Base-by-base conservation (phyloP, 495 filamentous ascomycete species). In the Hyaloscypha variabilis region DNA sequence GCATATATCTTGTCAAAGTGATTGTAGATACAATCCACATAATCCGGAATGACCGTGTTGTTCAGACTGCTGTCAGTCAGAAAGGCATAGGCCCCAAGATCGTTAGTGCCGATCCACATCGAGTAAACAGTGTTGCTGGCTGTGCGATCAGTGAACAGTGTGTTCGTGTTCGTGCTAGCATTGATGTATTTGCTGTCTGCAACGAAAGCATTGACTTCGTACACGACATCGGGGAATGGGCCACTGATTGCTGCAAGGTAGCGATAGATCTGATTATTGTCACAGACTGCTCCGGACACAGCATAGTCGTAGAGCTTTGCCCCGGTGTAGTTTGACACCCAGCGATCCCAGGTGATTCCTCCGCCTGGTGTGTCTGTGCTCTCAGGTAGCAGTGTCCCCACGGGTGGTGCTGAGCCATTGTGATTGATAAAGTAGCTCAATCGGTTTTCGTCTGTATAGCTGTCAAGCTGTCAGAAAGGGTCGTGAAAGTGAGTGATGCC, bases 31-130 rank as follows among this genome's bases (percentile, higher is more conserved):
- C 90, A 93, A 64, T 85, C 81, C 24, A 87, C 77, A 71, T 86
- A 91, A 71, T 87, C 82, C 19, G 77, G 74, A 55, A 91, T 78
- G 3, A 83, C 88, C 50, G 81, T 87, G 2, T 82, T 83, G 0
- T 78, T 61, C 25, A 82, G 71, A 71, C 90, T 85, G 46, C 79
- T 80, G 72, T 90, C 87, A 23, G 82, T 83, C 28, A 92, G 71
- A 71, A 92, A 88, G 26, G 79, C 87, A 53, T 79, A 72, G 60
- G 74, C 79, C 39, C 90, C 89, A 13, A 94, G 77, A 70, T 94
- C 90, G 69, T 92, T 93, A 59, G 89, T 91, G 0, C 91, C 90
- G 68, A 92, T 91, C 90, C 88, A 94, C 39, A 92, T 82, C 1
- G 86, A 77, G 67, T 90, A 92, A 6, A 91, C 87, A 3, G 88